These are phyloP conservation scores for Ustulina deusta DNA, from an alignment of 2,329 filamentous ascomycete genomes.

Conservation along the genomic window DNA sequence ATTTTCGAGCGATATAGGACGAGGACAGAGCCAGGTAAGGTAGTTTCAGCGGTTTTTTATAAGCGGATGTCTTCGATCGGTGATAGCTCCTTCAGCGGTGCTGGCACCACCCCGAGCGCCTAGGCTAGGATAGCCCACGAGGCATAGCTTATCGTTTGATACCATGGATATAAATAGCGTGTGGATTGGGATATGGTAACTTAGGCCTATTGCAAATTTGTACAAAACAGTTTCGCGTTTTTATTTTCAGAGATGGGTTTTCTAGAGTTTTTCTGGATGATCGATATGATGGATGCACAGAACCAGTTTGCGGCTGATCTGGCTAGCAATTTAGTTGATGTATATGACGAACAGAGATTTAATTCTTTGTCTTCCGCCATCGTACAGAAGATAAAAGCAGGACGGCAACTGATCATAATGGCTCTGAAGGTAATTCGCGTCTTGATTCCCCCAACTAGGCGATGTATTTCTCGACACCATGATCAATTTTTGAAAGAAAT, in stretches of 20 bases:
- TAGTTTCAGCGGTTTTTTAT: neutral
- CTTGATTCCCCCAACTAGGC: neutral
- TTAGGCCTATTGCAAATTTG: neutral
- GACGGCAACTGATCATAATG: neutral
- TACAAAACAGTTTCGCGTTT: neutral
- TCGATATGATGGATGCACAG: neutral
- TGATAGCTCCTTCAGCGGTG: neutral
- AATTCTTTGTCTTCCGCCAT: neutral
- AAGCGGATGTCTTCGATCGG: neutral
- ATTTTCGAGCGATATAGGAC: neutral
- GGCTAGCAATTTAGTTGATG: neutral
- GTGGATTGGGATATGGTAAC: neutral
- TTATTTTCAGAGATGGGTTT: neutral
- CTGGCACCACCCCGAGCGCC: neutral
- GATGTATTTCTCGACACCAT: slow-evolving; percentile 15
- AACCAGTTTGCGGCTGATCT: too few relatives aligned
- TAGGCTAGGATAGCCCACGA: neutral
- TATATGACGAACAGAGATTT: neutral
- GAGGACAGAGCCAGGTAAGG: slow-evolving; percentile 7
- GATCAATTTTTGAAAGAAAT: neutral
- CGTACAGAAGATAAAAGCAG: neutral
- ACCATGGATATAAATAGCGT: neutral
- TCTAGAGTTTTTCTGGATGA: neutral
- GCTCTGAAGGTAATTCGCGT: neutral
- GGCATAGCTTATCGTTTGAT: neutral